Evolutionary conservation across 2,329 filamentous ascomycete species (phyloP).

Genomic region (Paraphoma sp.): DNA sequence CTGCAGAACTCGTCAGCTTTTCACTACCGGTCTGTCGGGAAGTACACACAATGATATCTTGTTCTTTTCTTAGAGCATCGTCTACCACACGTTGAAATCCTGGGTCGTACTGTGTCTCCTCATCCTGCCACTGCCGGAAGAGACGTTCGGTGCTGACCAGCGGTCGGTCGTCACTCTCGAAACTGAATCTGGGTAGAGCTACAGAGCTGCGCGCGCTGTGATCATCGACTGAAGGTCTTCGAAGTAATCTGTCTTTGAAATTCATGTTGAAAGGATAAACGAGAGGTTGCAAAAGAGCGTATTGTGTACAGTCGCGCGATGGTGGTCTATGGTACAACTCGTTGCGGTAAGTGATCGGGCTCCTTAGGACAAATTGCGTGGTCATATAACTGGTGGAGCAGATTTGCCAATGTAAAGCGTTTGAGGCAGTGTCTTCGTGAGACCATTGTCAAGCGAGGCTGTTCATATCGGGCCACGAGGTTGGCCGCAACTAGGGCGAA

Average conservation of each 20-base stretch:
- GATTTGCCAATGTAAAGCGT: not conserved
- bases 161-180: conserved; percentile 20
- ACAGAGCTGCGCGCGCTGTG: conserved; percentile 6
- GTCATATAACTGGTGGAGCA: not conserved
- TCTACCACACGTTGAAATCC: conserved; percentile 9
- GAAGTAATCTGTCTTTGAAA: conserved; percentile 18
- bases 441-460: conserved; percentile 11
- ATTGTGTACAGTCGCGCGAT: not conserved
- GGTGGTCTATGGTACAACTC: not conserved
- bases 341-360: not conserved
- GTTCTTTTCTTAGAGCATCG: conserved; percentile 4
- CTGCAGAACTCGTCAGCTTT: conserved; percentile 19
- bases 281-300: conserved; percentile 5
- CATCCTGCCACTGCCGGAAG: conserved; percentile 22
- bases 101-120: conserved; percentile 16
- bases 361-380: not conserved
- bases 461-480: conserved; percentile 1
- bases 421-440: conserved; percentile 20
- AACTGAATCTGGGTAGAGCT: conserved; percentile 24
- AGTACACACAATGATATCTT: conserved; percentile 26
- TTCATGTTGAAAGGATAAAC: conserved; percentile 12
- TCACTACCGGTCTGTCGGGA: not conserved
- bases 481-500: not conserved
- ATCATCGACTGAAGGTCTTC: conserved; percentile 9
- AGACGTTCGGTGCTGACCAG: conserved; percentile 29